A percentile compares a stretch with the other conserved stretches of the same genome.
Evolutionary conservation across 78 protist species (phyloP).

Genomic region (Salpingoeca rosetta): DNA sequence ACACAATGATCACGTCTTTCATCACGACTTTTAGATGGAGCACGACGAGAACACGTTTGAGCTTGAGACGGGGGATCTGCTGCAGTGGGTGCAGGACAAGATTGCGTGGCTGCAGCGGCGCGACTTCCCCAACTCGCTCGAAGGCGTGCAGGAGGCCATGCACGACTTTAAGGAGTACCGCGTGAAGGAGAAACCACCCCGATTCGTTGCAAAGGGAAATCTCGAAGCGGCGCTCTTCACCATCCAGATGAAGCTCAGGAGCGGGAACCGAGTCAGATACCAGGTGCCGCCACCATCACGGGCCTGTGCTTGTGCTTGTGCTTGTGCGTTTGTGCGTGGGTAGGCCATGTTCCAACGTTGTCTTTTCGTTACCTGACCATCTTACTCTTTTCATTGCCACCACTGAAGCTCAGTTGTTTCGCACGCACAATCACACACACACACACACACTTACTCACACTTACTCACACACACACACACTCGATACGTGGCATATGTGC

Average conservation of each 20-base stretch:
- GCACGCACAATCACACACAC: too few species aligned
- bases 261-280: neutral
- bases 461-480: too few species aligned
- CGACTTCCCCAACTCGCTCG: neutral
- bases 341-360: too few species aligned
- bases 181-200: neutral
- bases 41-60: neutral
- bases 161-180: neutral
- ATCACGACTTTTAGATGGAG: neutral
- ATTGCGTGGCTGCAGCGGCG: neutral
- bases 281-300: too few species aligned
- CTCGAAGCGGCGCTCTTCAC: neutral
- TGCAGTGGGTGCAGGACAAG: neutral
- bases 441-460: too few species aligned
- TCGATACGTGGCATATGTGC: too few species aligned
- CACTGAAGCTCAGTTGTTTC: too few species aligned
- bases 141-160: neutral
- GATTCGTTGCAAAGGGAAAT: neutral
- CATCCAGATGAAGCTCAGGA: neutral
- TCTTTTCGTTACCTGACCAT: neutral
- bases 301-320: too few species aligned
- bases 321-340: too few species aligned
- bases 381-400: too few species aligned
- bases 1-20: too few species aligned
- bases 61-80: neutral